phyloP scores from a whole-genome alignment of 2,329 filamentous ascomycete genomes.

The Alternaria arbusti region DNA sequence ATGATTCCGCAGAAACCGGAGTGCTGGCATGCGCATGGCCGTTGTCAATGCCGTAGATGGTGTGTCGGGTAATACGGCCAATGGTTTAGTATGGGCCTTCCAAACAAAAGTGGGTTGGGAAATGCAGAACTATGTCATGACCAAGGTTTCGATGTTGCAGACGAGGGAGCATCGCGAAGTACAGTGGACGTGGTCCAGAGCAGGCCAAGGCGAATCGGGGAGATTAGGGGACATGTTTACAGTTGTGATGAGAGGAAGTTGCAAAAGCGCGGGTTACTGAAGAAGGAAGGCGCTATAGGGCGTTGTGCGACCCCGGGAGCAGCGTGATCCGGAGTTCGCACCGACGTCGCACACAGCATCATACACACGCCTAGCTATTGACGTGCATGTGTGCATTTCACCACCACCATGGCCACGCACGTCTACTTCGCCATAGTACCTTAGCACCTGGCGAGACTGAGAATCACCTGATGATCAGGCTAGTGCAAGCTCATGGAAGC shows the following conservation, averaged over 20 bases:
- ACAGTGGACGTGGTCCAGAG: not conserved
- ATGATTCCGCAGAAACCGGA: not conserved
- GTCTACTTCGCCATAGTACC: not conserved
- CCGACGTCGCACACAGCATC: slow-evolving; percentile 10
- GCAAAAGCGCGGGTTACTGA: slow-evolving; percentile 9
- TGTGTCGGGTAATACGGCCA: slow-evolving; percentile 7
- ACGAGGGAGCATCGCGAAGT: not conserved
- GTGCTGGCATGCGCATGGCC: not conserved
- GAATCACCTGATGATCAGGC: slow-evolving; percentile 2
- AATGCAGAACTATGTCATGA: slow-evolving; percentile 18
- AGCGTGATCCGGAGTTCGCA: slow-evolving; percentile 16
- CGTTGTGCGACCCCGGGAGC: slow-evolving; percentile 7
- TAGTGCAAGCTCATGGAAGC: slow-evolving; percentile 22
- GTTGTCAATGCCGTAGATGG: not conserved
- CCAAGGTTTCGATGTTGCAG: slow-evolving; percentile 1
- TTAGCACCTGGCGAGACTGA: not conserved
- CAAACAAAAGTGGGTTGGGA: slow-evolving; percentile 10
- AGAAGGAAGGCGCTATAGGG: slow-evolving; percentile 19
- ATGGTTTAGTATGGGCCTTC: slow-evolving; percentile 1
- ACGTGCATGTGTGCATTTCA: slow-evolving; percentile 1
- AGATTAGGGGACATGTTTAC: slow-evolving; percentile 2
- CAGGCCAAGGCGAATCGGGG: not conserved
- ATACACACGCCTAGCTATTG: slow-evolving; percentile 1
- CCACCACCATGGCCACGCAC: not conserved
- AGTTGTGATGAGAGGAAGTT: not conserved